These are phyloP conservation scores for Solanum paucissectum DNA, from an alignment of 257 asterid genomes.

Conservation along the genomic window DNA sequence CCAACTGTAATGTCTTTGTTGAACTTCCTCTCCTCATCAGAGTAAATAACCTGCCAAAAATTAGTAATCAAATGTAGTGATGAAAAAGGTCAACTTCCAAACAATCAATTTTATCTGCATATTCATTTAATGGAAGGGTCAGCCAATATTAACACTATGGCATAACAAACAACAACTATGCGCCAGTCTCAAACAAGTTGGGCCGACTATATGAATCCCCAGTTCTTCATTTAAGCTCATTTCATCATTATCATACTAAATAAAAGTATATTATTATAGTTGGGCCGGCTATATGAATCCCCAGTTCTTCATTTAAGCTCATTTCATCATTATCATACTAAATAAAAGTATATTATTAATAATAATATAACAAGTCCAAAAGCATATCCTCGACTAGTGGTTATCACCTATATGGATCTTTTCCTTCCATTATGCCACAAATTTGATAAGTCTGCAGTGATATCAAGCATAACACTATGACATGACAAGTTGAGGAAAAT, in stretches of 20 bases:
- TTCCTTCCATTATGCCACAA: background rate
- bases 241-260: background rate
- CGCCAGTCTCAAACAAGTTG: background rate
- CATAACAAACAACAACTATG: background rate
- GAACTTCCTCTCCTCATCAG: slow-evolving; percentile 88
- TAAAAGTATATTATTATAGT: background rate
- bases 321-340: background rate
- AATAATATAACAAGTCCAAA: background rate
- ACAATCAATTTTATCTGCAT: background rate
- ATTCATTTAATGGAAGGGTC: background rate
- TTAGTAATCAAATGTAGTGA: background rate
- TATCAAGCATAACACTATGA: background rate
- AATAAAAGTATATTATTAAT: background rate
- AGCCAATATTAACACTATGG: background rate
- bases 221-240: background rate
- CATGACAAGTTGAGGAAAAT: background rate
- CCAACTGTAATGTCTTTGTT: slow-evolving; percentile 78
- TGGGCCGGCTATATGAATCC: background rate
- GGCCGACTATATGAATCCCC: background rate
- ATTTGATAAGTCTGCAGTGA: background rate
- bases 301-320: background rate
- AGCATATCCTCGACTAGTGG: background rate
- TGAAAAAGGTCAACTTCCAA: background rate
- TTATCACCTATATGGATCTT: background rate
- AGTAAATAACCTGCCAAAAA: slow-evolving; percentile 68